Base-by-base conservation (phyloP, 768 basidiomycete species). In the Pleurotus giganteus region DNA sequence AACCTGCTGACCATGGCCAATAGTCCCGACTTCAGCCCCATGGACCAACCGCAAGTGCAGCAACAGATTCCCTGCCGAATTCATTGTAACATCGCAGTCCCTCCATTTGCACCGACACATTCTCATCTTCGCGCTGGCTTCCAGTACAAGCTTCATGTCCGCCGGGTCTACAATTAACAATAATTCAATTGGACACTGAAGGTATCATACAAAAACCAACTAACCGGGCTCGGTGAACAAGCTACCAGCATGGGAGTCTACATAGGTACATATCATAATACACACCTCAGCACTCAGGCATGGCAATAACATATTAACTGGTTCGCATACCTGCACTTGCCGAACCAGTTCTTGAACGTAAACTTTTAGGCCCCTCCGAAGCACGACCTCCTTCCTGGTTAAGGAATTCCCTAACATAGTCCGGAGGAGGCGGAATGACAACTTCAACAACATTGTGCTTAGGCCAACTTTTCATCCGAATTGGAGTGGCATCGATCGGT, bases 81-180 rank as follows among this genome's bases (percentile, higher is more conserved):
- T 86, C 58, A 88, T 61, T 12, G 81, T 60, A 37, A 71, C 72
- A 55, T 72, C 73, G 66, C 88, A 91, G 24, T 72, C 71, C 53
- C 66, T 68, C 88, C 88, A 91, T 64, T 72, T 74, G 67, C 88
- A 90, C 9, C 65, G 69, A 41, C 71, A 64, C 57, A 74, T 71
- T 51, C 70, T 71, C 51, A 86, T 57, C 57, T 81, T 72, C 6
- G 74, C 72, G 55, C 73, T 78, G 52, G 85, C 75, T 55, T 81
- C 63, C 51, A 72, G 64, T 57, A 84, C 68, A 29, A 78, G 74
- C 39, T 73, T 66, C 52, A 66, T 72, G 61, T 82, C 80, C 58
- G 58, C 66, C 36, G 66, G 67, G 60, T 79, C 83, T 80, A 58
- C 53, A 28, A 66, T 61, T 41, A 60, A 46, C 47, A 65, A 63